Percentiles rank a stretch among this genome's conserved stretches.
These are phyloP conservation scores for Gyrodon lividus DNA, from an alignment of 768 basidiomycete genomes.

Conservation along the genomic window DNA sequence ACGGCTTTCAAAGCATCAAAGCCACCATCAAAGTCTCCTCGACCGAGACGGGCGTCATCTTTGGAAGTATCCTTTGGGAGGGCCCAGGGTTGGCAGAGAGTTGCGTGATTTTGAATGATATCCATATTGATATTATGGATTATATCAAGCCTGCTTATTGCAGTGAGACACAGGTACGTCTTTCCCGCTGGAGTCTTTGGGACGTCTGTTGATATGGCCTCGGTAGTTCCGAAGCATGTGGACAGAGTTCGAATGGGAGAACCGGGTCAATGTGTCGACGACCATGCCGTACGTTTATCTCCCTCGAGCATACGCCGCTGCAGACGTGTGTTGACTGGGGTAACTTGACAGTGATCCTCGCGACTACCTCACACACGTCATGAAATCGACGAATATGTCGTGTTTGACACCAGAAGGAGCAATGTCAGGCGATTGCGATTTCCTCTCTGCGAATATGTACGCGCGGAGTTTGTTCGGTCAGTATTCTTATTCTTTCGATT, in stretches of 20 bases:
- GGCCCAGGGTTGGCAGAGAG: conserved; percentile 83
- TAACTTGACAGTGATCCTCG: conserved; percentile 65
- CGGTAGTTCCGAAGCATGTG: conserved; percentile 93
- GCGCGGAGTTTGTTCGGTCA: conserved; percentile 89
- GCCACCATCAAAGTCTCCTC: conserved; percentile 98
- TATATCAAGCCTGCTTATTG: conserved; percentile 70
- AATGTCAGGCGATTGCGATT: conserved; percentile 93
- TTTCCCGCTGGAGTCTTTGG: too few relatives aligned
- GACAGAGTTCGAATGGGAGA: conserved; percentile 99
- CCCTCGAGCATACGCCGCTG: too few relatives aligned
- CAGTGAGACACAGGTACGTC: conserved; percentile 82
- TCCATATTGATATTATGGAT: conserved; percentile 90
- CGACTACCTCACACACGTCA: conserved; percentile 89
- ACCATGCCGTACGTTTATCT: conserved; percentile 63
- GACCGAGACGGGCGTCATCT: conserved; percentile 98
- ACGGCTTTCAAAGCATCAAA: conserved; percentile 98
- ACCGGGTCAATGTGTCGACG: conserved; percentile 92
- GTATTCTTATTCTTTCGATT: conserved; percentile 22
- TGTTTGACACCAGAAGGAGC: conserved; percentile 88
- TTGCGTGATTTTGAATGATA: conserved; percentile 93
- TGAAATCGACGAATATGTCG: conserved; percentile 97
- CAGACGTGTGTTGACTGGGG: too few relatives aligned
- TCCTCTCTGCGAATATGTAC: conserved; percentile 96
- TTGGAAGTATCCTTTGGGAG: conserved; percentile 97
- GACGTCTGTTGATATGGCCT: too few relatives aligned